A percentile compares a stretch with the other conserved stretches of the same genome.
Conservation (phyloP, 441 rosid genomes). For the Metrosideros polymorpha region DNA sequence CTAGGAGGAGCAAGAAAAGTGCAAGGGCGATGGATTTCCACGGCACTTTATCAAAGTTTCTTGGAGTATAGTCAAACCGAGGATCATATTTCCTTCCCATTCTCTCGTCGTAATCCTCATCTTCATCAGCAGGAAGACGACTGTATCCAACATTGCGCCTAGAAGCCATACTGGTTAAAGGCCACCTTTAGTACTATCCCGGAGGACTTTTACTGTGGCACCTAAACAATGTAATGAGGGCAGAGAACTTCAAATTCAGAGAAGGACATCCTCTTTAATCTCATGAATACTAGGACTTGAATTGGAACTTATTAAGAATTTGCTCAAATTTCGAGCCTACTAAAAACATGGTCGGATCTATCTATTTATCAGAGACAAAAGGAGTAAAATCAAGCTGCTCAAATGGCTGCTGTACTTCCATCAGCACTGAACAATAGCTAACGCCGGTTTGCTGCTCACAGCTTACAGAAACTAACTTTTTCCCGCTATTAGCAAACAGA, state of each 20-base stretch:
- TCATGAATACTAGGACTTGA: neutral
- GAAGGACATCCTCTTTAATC: neutral
- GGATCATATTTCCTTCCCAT: constrained; percentile 34
- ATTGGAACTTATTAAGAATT: neutral
- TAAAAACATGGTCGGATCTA: neutral
- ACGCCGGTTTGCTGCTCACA: neutral
- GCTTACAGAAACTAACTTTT: neutral
- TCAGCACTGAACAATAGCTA: neutral
- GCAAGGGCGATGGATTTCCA: constrained; percentile 84
- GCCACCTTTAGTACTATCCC: neutral
- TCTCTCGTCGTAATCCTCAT: constrained; percentile 19
- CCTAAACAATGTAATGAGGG: neutral
- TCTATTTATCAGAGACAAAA: neutral
- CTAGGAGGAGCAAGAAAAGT: constrained; percentile 54
- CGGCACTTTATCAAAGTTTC: constrained; percentile 54
- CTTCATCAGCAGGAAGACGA: constrained; percentile 53
- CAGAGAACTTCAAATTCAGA: neutral
- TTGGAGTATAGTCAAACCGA: constrained; percentile 59
- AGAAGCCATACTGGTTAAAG: constrained; percentile 33
- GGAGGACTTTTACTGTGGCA: neutral
- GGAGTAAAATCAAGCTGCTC: neutral
- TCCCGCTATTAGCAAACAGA: neutral
- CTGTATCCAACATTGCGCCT: constrained; percentile 41
- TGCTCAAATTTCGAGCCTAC: neutral
- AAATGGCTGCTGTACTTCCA: neutral